Percentiles rank a stretch among this genome's conserved stretches.
Conservation (phyloP, 352 stramenopile genomes). For the Stramenopiles sp. region DNA sequence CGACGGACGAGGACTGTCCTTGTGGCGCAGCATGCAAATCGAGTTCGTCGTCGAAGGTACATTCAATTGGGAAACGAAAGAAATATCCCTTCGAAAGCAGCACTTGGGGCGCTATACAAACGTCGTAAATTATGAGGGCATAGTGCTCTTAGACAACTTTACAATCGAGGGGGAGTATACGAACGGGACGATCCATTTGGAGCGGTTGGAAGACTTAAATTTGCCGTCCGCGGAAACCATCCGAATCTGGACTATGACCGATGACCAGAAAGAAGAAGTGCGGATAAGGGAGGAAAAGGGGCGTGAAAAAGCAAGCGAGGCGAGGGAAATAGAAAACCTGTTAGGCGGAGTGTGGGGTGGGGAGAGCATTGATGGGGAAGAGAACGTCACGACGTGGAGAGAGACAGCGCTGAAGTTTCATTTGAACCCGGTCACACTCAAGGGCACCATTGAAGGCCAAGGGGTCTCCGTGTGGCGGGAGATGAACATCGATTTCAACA, state of each 20-base stretch:
- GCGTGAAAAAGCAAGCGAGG: not conserved
- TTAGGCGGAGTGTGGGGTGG: not conserved
- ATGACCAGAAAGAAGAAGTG: not conserved
- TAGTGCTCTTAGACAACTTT: not conserved
- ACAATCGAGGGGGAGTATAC: not conserved
- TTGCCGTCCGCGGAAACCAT: not conserved
- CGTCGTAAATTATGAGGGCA: not conserved
- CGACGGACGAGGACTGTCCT: not conserved
- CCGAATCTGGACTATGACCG: not conserved
- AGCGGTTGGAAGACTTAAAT: not conserved
- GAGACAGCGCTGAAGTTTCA: not conserved
- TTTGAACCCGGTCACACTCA: not conserved
- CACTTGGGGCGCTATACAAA: not conserved
- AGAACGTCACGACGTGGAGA: not conserved
- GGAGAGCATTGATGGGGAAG: not conserved
- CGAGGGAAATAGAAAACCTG: not conserved
- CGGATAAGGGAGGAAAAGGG: not conserved
- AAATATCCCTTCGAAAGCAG: not conserved
- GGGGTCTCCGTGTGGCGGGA: not conserved
- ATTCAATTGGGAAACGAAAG: not conserved
- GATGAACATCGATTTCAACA: not conserved
- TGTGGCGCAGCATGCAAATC: not conserved
- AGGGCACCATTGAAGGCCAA: not conserved
- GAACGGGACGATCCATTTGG: not conserved
- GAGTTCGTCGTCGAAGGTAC: not conserved